phyloP scores from a whole-genome alignment of 2,329 filamentous ascomycete species.

The Neofusicoccum umdonicola region DNA sequence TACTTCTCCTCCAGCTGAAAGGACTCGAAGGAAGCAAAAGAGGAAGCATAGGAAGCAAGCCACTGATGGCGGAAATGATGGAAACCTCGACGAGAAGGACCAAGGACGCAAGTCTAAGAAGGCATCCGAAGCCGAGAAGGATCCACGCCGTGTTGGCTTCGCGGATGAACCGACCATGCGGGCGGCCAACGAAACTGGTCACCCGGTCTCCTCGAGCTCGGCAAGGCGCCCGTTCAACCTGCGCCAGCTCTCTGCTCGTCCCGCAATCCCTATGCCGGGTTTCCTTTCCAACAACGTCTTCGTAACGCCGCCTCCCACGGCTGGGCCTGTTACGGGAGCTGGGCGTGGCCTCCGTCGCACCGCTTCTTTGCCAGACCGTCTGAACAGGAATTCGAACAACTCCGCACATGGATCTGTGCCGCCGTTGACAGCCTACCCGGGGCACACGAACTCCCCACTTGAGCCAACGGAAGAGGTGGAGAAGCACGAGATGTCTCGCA shows the following conservation, averaged over 20 bases:
- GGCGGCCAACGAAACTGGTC: constrained; percentile 9
- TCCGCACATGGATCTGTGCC: neutral
- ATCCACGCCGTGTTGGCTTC: constrained; percentile 56
- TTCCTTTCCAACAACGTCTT: constrained; percentile 69
- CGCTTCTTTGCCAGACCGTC: constrained; percentile 36
- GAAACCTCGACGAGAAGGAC: neutral
- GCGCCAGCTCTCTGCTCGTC: constrained; percentile 54
- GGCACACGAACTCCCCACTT: neutral
- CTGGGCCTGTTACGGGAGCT: constrained; percentile 32
- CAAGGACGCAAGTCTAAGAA: neutral
- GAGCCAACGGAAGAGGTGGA: constrained; percentile 28
- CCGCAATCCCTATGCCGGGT: constrained; percentile 42
- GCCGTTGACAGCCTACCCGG: neutral
- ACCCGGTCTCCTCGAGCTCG: constrained; percentile 44
- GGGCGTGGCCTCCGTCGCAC: constrained; percentile 36
- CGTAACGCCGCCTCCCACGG: constrained; percentile 24
- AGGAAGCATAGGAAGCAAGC: constrained; percentile 45
- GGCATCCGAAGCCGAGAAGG: neutral
- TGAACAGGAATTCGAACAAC: constrained; percentile 25
- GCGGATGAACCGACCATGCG: constrained; percentile 33
- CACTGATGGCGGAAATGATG: constrained; percentile 6
- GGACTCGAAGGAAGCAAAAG: constrained; percentile 46
- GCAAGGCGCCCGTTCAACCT: constrained; percentile 43
- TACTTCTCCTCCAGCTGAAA: constrained; percentile 34
- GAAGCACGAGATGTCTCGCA: constrained; percentile 53